phyloP scores from a whole-genome alignment of 805 yeast species.

The Zygosaccharomyces pseudorouxii region DNA sequence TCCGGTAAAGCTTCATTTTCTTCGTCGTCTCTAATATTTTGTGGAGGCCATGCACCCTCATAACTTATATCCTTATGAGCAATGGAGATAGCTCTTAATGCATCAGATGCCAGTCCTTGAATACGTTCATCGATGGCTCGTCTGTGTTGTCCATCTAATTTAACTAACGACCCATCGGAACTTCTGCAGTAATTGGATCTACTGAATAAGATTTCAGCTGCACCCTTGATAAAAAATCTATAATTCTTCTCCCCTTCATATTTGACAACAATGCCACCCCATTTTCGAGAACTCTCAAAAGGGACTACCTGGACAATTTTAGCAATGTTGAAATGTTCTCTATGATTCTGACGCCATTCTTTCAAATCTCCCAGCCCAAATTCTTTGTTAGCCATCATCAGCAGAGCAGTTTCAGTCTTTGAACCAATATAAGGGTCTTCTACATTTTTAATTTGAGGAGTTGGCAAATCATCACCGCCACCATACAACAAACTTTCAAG shows the following conservation, averaged over 20 bases:
- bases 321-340: conserved; percentile 29
- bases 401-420: conserved; percentile 88
- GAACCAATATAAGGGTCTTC: conserved; percentile 77
- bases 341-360: conserved; percentile 38
- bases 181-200: conserved; percentile 46
- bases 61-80: conserved; percentile 69
- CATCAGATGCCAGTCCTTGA: conserved; percentile 63
- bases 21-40: conserved; percentile 34
- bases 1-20: conserved; percentile 43
- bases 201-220: conserved; percentile 79
- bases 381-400: conserved; percentile 58
- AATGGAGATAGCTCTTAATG: conserved; percentile 83
- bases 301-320: conserved; percentile 70
- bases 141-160: conserved; percentile 18
- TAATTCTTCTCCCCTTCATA: conserved; percentile 38
- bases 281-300: conserved; percentile 87
- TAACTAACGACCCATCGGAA: conserved; percentile 33
- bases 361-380: conserved; percentile 42
- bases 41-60: conserved; percentile 65
- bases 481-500: conserved; percentile 19
- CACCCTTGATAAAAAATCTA: conserved; percentile 81
- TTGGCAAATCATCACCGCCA: conserved; percentile 14
- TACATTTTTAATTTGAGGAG: conserved; percentile 15
- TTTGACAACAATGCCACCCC: conserved; percentile 77
- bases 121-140: conserved; percentile 38